Base-by-base conservation (phyloP, 495 filamentous ascomycete species). In the Jackrogersella multiformis region DNA sequence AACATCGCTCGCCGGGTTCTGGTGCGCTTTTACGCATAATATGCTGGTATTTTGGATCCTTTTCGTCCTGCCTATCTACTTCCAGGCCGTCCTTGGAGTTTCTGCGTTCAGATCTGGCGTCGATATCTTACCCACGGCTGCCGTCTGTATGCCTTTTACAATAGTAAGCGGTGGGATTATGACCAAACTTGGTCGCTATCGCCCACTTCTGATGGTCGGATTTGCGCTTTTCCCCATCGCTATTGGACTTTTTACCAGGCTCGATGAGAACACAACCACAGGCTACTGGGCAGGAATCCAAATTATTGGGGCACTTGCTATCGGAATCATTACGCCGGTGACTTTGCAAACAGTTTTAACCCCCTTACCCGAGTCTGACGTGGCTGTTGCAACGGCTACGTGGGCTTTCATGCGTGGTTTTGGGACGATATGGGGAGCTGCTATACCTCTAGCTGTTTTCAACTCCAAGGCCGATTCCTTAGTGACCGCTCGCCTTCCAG, bases 1-100 rank as follows among this genome's bases (percentile, higher is more conserved):
- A 5, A 78, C 76, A 2, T 70, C 76, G 0, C 55, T 67, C 1
- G 71, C 70, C 8, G 69, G 57, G 15, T 20, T 71, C 72, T 41
- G 79, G 72, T 66, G 74, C 69, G 45, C 32, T 7, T 69, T 66
- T 30, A 10, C 56, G 6, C 16, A 45, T 18, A 28, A 26, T 1
- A 46, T 69, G 1, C 18, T 61, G 5, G 2, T 18, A 8, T 30
- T 66, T 12, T 78, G 71, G 75, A 59, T 69, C 35, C 66, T 74
- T 32, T 84, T 79, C 69, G 83, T 84, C 67, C 62, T 85, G 0
- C 79, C 82, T 0, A 68, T 85, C 1, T 85, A 81, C 68, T 84
- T 84, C 72, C 81, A 83, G 39, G 72, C 70, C 4, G 76, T 84
- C 7, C 69, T 76, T 0, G 71, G 65, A 0, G 60, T 64, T 1